phyloP scores from a whole-genome alignment of 2,329 filamentous ascomycete species.

The Fonsecaea monophora region DNA sequence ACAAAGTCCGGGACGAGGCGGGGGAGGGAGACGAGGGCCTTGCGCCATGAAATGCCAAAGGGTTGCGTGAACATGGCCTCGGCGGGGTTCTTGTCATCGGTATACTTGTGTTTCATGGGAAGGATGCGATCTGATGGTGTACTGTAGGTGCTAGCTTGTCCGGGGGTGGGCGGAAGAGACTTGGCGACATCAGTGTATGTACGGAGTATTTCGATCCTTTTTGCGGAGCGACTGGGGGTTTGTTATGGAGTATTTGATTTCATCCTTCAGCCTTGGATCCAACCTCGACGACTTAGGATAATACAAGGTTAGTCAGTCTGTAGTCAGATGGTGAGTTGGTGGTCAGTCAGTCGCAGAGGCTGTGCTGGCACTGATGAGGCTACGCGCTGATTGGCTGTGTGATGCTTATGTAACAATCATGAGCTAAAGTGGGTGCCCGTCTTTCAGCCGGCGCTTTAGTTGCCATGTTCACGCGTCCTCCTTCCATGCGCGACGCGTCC shows the following conservation, averaged over 20 bases:
- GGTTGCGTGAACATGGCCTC: slow-evolving; percentile 20
- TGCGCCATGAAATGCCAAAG: slow-evolving; percentile 35
- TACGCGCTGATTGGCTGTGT: not conserved
- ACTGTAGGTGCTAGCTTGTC: not conserved
- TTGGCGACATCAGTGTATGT: not conserved
- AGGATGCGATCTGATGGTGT: not conserved
- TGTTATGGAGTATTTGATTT: not conserved
- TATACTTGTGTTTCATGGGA: slow-evolving; percentile 22
- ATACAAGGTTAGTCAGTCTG: not conserved
- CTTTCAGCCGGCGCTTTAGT: not conserved
- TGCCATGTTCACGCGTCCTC: not conserved
- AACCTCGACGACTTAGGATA: not conserved
- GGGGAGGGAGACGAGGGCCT: slow-evolving; percentile 38
- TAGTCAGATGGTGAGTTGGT: not conserved
- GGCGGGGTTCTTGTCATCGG: slow-evolving; percentile 15
- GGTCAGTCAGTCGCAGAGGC: not conserved
- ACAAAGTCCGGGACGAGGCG: slow-evolving; percentile 38
- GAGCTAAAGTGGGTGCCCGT: not conserved
- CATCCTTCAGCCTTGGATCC: not conserved
- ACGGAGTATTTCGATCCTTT: no score
- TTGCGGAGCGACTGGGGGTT: not conserved
- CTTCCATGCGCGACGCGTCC: not conserved
- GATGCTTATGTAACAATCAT: not conserved
- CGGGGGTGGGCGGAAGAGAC: not conserved
- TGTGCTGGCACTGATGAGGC: not conserved